Base-by-base conservation (phyloP, 176 grass and related monocot genomes). In the Avena atlantica region DNA sequence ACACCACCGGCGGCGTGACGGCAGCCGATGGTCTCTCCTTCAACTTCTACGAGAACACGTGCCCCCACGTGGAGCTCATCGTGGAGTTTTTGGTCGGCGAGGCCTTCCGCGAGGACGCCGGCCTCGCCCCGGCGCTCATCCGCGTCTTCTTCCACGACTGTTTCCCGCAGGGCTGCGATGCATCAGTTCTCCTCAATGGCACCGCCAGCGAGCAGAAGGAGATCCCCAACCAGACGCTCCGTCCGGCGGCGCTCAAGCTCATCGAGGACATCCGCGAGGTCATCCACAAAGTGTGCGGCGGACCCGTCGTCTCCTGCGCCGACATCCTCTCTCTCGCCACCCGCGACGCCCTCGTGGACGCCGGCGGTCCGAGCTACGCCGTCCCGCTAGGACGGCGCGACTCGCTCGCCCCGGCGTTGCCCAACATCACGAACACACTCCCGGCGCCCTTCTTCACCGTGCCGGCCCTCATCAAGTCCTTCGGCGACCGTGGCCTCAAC, bases 321-420 rank as follows among this genome's bases (percentile, higher is more conserved):
- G 95, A 97, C 87, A 76, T 97, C 75, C 82, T 97, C 63, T 89
- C 93, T 5, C 89, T 97, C 1, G 87, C 92, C 12, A 87, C 92
- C 7, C 76, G 89, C 0, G 92, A 97, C 61, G 85, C 57, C 31
- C 31, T 31, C 31, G 31, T 72, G 19, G 40, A 80, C 15, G 89
- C 85, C 31, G 91, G 91, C 1, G 85, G 25, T 25, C 25, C 25
- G 1, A 25, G 25, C 25, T 93, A 78, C 64, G 77, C 78, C 7
- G 19, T 93, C 17, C 78, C 91, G 0, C 76, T 90, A 0, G 91
- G 88, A 3, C 85, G 88, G 11, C 88, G 72, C 9, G 91, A 93
- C 64, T 37, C 29, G 0, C 14, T 74, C 2, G 19, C 47, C 14
- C 42, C 66, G 48, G 88, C 91, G 64, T 3, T 12, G 49, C 11